Percentiles rank a stretch among this genome's conserved stretches.
These are phyloP conservation scores for Fomitopsis serialis DNA, from an alignment of 768 basidiomycete genomes.

Conservation along the genomic window DNA sequence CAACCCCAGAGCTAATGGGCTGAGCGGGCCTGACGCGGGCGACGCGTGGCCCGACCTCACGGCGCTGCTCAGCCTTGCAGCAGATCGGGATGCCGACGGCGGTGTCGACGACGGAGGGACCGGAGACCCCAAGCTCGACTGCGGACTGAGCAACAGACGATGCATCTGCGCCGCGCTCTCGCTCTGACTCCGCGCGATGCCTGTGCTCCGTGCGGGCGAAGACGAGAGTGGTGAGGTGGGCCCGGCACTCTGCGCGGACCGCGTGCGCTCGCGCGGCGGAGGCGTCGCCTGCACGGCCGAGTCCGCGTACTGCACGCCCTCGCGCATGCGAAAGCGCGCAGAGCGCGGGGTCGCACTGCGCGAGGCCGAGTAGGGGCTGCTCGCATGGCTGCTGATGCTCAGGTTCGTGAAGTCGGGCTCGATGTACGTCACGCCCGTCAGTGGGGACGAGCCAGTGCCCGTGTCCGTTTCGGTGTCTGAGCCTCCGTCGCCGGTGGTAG, in stretches of 20 bases:
- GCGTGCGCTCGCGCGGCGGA: not conserved
- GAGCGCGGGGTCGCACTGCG: not conserved
- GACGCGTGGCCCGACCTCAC: not conserved
- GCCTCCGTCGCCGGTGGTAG: too few relatives aligned
- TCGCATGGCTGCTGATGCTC: not conserved
- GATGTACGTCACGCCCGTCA: not conserved
- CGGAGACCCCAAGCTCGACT: not conserved
- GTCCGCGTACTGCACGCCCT: not conserved
- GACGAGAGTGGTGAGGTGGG: too few relatives aligned
- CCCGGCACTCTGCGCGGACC: too few relatives aligned
- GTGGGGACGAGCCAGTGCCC: not conserved
- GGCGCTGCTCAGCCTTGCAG: not conserved
- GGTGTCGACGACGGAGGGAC: not conserved
- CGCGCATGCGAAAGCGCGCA: not conserved
- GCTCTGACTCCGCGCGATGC: too few relatives aligned
- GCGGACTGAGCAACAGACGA: not conserved
- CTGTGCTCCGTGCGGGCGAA: too few relatives aligned
- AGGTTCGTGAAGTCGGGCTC: not conserved
- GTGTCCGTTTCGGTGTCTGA: not conserved
- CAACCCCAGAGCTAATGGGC: slow-evolving; percentile 2
- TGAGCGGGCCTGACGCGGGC: not conserved
- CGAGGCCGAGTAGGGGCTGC: not conserved
- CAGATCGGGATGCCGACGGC: not conserved
- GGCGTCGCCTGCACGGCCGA: not conserved
- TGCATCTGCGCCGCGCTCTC: not conserved